phyloP scores from a whole-genome alignment of 2,329 filamentous ascomycete species.

The Tolypocladium amazonense region DNA sequence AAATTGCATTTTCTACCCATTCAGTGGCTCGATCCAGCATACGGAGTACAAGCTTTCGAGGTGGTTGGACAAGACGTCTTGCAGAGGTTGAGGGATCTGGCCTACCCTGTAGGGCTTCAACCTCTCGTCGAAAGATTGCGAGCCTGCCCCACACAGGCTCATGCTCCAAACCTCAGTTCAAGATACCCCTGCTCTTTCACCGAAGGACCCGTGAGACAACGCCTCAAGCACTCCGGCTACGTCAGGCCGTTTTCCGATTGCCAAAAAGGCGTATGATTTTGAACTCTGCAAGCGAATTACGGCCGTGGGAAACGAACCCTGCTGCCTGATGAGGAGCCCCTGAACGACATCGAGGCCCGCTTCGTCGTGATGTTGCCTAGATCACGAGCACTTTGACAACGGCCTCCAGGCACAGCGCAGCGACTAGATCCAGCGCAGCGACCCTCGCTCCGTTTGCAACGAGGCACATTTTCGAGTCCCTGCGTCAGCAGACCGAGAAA shows the following conservation, averaged over 20 bases:
- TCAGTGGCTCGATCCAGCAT: no score
- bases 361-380: not conserved
- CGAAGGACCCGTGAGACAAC: not conserved
- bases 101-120: not conserved
- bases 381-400: not conserved
- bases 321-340: not conserved
- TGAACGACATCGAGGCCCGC: not conserved
- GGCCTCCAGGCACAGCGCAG: not conserved
- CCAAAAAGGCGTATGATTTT: no score
- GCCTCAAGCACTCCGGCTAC: not conserved
- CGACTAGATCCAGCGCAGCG: not conserved
- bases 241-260: no score
- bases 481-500: not conserved
- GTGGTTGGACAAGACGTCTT: no score
- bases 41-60: no score
- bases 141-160: no score
- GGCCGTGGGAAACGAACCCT: not conserved
- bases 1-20: no score
- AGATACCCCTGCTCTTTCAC: not conserved
- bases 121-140: no score
- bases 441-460: not conserved
- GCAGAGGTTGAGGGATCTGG: not conserved
- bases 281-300: not conserved
- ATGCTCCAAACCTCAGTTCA: not conserved
- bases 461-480: not conserved